Evolutionary conservation across 805 yeast species (phyloP).

Genomic region (Torulaspora maleeae): DNA sequence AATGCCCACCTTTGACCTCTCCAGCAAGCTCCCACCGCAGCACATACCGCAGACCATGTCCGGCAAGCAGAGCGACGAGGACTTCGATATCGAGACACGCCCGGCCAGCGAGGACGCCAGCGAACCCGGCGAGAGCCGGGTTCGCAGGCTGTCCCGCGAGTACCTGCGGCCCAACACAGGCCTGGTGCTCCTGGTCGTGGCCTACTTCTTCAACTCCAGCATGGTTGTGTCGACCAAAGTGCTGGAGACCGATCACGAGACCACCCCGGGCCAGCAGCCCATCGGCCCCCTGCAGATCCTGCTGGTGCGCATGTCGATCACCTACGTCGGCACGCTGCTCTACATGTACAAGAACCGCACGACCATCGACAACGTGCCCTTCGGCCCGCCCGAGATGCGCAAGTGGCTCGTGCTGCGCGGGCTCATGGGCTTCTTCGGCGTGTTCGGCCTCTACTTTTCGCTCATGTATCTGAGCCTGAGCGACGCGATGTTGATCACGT

Average conservation of each 20-base stretch:
- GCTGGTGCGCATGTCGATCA: constrained; percentile 70
- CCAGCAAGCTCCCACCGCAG: background rate
- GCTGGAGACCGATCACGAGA: constrained; percentile 57
- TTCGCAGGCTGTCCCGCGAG: constrained; percentile 14
- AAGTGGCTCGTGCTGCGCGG: constrained; percentile 58
- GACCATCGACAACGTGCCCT: constrained; percentile 53
- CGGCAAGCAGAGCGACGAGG: background rate
- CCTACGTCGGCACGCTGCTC: constrained; percentile 52
- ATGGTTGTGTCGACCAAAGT: constrained; percentile 75
- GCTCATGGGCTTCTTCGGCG: constrained; percentile 70
- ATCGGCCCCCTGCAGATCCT: constrained; percentile 77
- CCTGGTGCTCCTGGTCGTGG: constrained; percentile 48
- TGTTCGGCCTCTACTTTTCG: constrained; percentile 71
- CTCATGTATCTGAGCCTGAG: constrained; percentile 68
- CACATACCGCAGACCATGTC: background rate
- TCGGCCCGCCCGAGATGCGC: constrained; percentile 62
- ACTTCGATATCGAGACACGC: background rate
- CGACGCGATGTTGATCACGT: constrained; percentile 78
- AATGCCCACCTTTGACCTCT: background rate
- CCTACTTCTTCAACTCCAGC: constrained; percentile 70
- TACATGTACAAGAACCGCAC: constrained; percentile 48
- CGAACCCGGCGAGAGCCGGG: background rate
- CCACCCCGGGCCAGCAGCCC: constrained; percentile 41
- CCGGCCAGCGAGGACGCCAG: background rate
- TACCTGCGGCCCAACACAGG: constrained; percentile 45